Percentiles rank a stretch among this genome's conserved stretches.
phyloP scores from a whole-genome alignment of 2,329 filamentous ascomycete species.

The Mycosphaerella sp. region DNA sequence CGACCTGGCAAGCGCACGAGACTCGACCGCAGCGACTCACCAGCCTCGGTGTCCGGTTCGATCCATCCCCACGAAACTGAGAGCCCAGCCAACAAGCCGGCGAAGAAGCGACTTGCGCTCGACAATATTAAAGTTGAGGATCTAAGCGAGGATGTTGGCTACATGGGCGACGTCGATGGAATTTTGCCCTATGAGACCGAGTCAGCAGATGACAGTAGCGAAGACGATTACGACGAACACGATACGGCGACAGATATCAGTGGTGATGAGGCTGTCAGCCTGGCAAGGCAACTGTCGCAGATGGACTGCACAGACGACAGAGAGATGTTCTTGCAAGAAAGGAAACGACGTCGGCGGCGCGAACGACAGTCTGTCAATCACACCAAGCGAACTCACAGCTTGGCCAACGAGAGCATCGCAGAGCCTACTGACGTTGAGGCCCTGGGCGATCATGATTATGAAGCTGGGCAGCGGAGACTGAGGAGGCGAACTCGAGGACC shows the following conservation, averaged over 20 bases:
- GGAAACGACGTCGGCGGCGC: slow-evolving; percentile 35
- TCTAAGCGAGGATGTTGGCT: slow-evolving; percentile 35
- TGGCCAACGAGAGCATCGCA: slow-evolving; percentile 42
- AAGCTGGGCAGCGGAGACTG: slow-evolving; percentile 38
- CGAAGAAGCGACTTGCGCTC: slow-evolving; percentile 18
- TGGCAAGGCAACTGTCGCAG: slow-evolving; percentile 21
- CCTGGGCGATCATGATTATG: slow-evolving; percentile 37
- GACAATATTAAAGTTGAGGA: slow-evolving; percentile 41
- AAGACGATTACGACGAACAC: slow-evolving; percentile 23
- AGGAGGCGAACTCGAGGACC: slow-evolving; percentile 40
- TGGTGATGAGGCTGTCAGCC: slow-evolving; percentile 16
- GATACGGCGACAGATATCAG: slow-evolving; percentile 28
- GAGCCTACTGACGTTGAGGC: slow-evolving; percentile 40
- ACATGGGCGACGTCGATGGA: slow-evolving; percentile 40
- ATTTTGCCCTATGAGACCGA: slow-evolving; percentile 39
- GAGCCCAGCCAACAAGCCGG: slow-evolving; percentile 29
- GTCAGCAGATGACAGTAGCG: slow-evolving; percentile 26
- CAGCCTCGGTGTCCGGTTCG: slow-evolving; percentile 32
- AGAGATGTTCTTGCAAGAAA: slow-evolving; percentile 24
- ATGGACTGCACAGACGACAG: slow-evolving; percentile 21
- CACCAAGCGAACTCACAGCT: slow-evolving; percentile 42
- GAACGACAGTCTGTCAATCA: slow-evolving; percentile 35
- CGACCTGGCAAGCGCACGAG: slow-evolving; percentile 20
- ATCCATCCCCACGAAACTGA: slow-evolving; percentile 36
- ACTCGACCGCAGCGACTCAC: slow-evolving; percentile 26